Base-by-base conservation (phyloP, 1,284 basidiomycete genomes). In the Marasmius tenuissimus region DNA sequence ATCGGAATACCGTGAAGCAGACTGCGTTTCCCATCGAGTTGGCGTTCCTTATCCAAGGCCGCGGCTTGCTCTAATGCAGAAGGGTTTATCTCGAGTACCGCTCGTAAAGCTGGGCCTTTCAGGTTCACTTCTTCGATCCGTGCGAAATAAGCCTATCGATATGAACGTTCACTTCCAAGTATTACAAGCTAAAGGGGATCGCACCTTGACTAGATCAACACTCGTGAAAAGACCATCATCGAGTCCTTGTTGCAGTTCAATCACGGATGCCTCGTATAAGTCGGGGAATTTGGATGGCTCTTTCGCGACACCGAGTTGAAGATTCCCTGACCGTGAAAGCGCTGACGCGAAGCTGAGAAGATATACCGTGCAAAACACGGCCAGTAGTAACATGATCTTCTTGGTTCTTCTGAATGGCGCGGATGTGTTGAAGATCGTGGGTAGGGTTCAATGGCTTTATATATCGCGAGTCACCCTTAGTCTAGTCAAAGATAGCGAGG, bases 101-200 rank as follows among this genome's bases (percentile, higher is more conserved):
- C 88, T 4, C 85, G 81, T 20, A 92, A 73, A 1, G 71, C 71
- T 2, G 88, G 83, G 0, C 87, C 87, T 61, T 85, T 71, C n/a
- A 84, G 67, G 67, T 91, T 90, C 48, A 90, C 89, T 70, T 91
- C 88, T 9, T 86, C 83, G 50, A 91, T 89, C 3, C 89, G 80
- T 3, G 85, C 82, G 59, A 89, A 81, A 69, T 92, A 91, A 0
- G 88, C 87, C 85, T 86, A 59, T 16, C 11, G 16, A 48, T 34
- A 40, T 22, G 38, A 12, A 51, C 37, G 37, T 27, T 49, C 35
- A 39, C 38, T 37, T 39, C 12, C 11, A 1, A 56, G 27, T 42
- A 34, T 40, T n/a, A 12, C 16, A 57, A 14, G 9, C 35, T 33
- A 45, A 47, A 3, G 38, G 22, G 8, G n/a, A 34, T 10, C 71